Percentiles rank a stretch among this genome's conserved stretches.
Evolutionary conservation across 2,329 filamentous ascomycete genomes (phyloP).

Genomic region (Pseudogymnoascus sp.): DNA sequence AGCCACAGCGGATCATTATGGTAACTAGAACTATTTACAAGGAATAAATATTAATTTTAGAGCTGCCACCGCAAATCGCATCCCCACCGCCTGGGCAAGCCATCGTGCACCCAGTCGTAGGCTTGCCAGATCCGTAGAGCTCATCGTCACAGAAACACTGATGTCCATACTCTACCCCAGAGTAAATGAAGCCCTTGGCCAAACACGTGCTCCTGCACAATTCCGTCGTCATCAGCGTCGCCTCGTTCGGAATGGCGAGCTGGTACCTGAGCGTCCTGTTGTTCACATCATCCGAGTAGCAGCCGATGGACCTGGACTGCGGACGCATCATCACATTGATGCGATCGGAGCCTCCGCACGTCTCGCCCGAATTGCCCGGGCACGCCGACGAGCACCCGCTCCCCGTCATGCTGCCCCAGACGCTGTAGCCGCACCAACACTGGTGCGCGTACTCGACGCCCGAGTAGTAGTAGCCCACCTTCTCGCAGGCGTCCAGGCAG

Average conservation of each 20-base stretch:
- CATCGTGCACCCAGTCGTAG: not conserved
- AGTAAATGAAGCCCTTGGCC: conserved; percentile 1
- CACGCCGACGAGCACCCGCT: not conserved
- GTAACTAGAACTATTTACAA: not conserved
- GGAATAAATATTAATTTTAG: not conserved
- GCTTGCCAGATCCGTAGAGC: not conserved
- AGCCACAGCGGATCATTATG: no score
- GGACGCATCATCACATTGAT: not conserved
- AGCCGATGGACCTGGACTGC: not conserved
- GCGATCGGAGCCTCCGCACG: not conserved
- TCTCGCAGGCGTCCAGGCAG: not conserved
- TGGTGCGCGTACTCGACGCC: conserved; percentile 7
- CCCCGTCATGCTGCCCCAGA: not conserved
- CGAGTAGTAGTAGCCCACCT: not conserved
- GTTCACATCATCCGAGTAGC: not conserved
- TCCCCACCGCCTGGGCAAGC: not conserved
- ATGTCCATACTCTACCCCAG: not conserved
- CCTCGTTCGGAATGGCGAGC: not conserved
- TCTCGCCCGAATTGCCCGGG: not conserved
- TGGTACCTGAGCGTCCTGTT: not conserved
- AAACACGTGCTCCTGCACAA: not conserved
- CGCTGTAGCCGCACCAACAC: not conserved
- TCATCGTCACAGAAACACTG: conserved; percentile 8
- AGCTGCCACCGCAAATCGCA: not conserved
- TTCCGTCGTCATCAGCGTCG: conserved; percentile 12